phyloP scores from a whole-genome alignment of 495 filamentous ascomycete genomes.

The Aspergillus affinis region DNA sequence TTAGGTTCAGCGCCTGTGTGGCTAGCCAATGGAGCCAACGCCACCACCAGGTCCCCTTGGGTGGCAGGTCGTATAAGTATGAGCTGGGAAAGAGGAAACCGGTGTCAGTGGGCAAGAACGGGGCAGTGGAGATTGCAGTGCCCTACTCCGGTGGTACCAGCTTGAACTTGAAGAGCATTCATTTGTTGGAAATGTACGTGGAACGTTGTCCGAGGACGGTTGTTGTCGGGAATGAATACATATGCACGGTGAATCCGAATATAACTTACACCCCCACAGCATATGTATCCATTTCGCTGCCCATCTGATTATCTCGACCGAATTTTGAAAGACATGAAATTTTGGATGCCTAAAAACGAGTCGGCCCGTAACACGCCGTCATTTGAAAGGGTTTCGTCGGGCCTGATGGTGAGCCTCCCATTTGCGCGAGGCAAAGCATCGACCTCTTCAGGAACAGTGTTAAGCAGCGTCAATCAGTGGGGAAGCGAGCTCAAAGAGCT shows the following conservation, averaged over 20 bases:
- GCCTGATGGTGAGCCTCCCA: constrained; percentile 7
- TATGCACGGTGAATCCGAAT: constrained; percentile 7
- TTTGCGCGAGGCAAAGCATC: constrained; percentile 4
- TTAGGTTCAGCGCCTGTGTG: not conserved
- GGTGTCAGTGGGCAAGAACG: not conserved
- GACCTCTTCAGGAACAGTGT: not conserved
- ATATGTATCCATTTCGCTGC: not conserved
- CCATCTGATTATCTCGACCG: not conserved
- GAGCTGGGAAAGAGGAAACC: not conserved
- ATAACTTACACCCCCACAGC: not conserved
- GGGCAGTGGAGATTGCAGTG: not conserved
- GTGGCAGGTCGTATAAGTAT: not conserved
- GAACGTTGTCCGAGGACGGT: not conserved
- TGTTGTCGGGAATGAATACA: not conserved
- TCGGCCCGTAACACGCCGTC: not conserved
- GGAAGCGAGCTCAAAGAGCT: not conserved
- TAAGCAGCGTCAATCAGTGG: constrained; percentile 8
- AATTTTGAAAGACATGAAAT: no score
- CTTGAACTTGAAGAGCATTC: not conserved
- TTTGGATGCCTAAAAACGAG: not conserved
- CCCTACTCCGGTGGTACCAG: not conserved
- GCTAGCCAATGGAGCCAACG: not conserved
- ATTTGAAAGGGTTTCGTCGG: not conserved
- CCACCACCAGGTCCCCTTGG: not conserved
- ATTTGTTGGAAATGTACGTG: not conserved